Evolutionary conservation across 164 flowering plant species (phyloP).

Genomic region (Vitis rupestris): DNA sequence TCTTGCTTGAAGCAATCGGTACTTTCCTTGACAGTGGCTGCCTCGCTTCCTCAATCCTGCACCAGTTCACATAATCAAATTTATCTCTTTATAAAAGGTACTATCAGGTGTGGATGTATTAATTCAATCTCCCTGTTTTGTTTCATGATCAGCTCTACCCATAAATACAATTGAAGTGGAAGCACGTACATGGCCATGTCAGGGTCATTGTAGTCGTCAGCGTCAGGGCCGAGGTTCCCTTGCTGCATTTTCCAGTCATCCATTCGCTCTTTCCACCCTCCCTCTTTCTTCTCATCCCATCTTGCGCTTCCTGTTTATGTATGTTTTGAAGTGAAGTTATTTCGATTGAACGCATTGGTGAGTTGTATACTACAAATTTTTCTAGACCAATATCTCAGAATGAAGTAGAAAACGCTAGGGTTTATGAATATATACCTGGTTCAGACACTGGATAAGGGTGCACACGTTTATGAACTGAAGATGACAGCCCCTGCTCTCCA

Average conservation of each 20-base stretch:
- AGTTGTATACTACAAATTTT: too few relatives aligned
- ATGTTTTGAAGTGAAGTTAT: not conserved
- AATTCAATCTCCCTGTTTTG: too few relatives aligned
- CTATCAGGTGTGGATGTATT: too few relatives aligned
- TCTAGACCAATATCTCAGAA: too few relatives aligned
- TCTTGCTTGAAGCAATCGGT: constrained; percentile 86
- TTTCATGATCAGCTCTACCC: not conserved
- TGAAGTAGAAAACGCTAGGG: not conserved
- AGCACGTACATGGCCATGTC: constrained; percentile 69
- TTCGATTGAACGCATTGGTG: not conserved
- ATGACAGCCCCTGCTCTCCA: constrained; percentile 54
- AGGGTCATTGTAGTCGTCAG: constrained; percentile 53
- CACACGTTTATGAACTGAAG: constrained; percentile 76
- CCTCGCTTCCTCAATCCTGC: constrained; percentile 91
- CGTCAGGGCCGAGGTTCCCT: constrained; percentile 67
- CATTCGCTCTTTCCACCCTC: constrained; percentile 86
- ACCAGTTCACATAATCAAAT: not conserved
- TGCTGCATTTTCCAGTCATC: constrained; percentile 95
- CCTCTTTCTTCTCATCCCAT: constrained; percentile 88
- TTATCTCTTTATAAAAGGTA: too few relatives aligned
- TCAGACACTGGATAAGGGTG: constrained; percentile 82
- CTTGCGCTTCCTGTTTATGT: constrained; percentile 58
- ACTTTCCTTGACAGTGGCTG: constrained; percentile 96
- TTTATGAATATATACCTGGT: constrained; percentile 43
- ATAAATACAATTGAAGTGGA: not conserved